Base-by-base conservation (phyloP, 345 rosid genomes). In the Populus davidiana region DNA sequence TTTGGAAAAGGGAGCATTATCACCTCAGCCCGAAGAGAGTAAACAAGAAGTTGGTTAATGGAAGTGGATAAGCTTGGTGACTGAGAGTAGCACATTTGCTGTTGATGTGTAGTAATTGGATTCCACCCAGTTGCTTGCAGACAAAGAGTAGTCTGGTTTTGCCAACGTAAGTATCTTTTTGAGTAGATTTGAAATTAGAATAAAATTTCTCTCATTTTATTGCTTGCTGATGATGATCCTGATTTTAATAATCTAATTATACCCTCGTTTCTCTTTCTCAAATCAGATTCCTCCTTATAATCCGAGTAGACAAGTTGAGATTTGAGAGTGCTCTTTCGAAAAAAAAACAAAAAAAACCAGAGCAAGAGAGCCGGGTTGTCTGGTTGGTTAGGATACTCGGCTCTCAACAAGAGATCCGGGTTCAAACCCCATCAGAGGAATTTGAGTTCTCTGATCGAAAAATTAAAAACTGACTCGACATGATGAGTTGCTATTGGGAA, bases 361-460 rank as follows among this genome's bases (percentile, higher is more conserved):
- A 20, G 0, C 27, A 68, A 3, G 6, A 1, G 1, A 36, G 83
- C 85, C 82, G 82, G 84, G 87, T 79, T 77, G 86, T 86, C 87
- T 84, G 85, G 94, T 44, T 75, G 91, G 94, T 88, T 82, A 87
- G 91, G 91, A 87, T 90, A 90, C 84, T 89, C 86, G 91, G 92
- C 92, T 90, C 90, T 89, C 96, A 86, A 86, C 88, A 86, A 87
- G 84, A 83, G 91, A 86, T 88, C 86, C 89, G 88, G 89, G 89
- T 92, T 89, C 85, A 66, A 89, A 70, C 89, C 90, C 90, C 88
- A 88, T 89, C 91, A 88, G 85, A 87, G 90, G 91, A 41, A 62
- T 0, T 0, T 0, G 9, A 1, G 1, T 52, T 52, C 20, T 20
- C 2, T 5, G 0, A 20, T 52, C 59, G 10, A 18, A 6, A 20